These are phyloP conservation scores for Alopecurus myosuroides DNA, from an alignment of 176 grass and related monocot genomes.

Conservation along the genomic window DNA sequence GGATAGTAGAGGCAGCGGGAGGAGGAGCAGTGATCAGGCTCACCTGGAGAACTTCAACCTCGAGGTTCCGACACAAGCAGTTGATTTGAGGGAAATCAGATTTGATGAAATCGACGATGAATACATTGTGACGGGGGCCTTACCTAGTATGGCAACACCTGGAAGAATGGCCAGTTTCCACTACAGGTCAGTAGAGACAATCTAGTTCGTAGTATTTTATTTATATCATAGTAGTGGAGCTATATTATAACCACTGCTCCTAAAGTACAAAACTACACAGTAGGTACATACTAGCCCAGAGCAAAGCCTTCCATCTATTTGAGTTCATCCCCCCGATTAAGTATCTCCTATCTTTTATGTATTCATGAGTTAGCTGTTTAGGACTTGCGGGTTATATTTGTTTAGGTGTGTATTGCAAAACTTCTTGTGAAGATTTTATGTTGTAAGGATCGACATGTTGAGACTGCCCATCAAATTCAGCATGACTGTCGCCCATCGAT, in stretches of 20 bases:
- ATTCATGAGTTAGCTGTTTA: constrained; percentile 3
- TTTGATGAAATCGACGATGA: constrained; percentile 90
- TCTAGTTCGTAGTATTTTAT: background rate
- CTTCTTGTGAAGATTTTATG: background rate
- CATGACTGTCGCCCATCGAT: background rate
- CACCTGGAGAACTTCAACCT: constrained; percentile 65
- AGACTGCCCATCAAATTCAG: background rate
- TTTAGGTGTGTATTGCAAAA: background rate
- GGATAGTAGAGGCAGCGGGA: constrained; percentile 46
- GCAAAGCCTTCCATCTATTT: background rate
- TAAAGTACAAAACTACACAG: background rate
- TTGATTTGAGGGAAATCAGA: constrained; percentile 78
- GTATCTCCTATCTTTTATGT: background rate
- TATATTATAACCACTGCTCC: background rate
- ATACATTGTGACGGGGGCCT: constrained; percentile 60
- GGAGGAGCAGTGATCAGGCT: constrained; percentile 49
- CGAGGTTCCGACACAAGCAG: constrained; percentile 55
- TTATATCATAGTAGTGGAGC: background rate
- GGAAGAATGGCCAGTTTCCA: constrained; percentile 58
- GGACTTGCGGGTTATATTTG: background rate
- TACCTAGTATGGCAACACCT: constrained; percentile 42
- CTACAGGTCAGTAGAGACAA: constrained; percentile 43
- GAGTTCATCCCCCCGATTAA: background rate
- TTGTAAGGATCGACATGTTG: background rate
- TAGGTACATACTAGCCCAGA: constrained; percentile 1